Base-by-base conservation (phyloP, 2,329 filamentous ascomycete genomes). In the Samsoniella hepiali region DNA sequence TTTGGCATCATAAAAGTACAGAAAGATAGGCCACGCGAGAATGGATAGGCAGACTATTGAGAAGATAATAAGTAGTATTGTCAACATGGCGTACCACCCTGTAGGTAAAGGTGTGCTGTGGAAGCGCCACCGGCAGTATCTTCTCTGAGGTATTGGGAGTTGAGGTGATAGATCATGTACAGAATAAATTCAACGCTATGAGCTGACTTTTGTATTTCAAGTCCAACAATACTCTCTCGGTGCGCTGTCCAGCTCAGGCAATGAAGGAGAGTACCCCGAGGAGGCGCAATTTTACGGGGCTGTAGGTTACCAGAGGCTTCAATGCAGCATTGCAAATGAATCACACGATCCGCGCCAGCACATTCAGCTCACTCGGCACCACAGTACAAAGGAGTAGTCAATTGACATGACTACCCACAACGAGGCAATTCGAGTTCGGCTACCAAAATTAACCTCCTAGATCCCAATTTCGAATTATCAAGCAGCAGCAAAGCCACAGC, bases 1-100 rank as follows among this genome's bases (percentile, higher is more conserved):
- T 3, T 71, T 77, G n/a, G 69, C 57, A 89, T 79, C 50, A 10
- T 51, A 51, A 7, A 51, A 34, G 15, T 51, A 34, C 10, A 34
- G 13, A n/a, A 51, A 34, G 1, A 51, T n/a, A 3, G 49, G 49
- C 6, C 29, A 6, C 13, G 3, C 29, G 2, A 51, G 2, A 7
- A n/a, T 34, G 2, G 34, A 51, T 4, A 51, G 9, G 13, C 4
- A 6, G 10, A 32, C 1, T 34, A 29, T 29, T 10, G 49, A 15
- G 6, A 51, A 51, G 10, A 17, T 6, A 31, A 51, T 17, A 11
- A 34, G 10, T 8, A 51, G 29, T 3, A 15, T 7, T 5, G 49
- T 34, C 13, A 51, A 32, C 49, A 51, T 51, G 49, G 31, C n/a
- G 29, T 2, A n/a, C 10, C 29, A 8, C 27, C 17, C 11, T 17